phyloP scores from a whole-genome alignment of 1,139 yeast genomes.

The Pichia sp. region DNA sequence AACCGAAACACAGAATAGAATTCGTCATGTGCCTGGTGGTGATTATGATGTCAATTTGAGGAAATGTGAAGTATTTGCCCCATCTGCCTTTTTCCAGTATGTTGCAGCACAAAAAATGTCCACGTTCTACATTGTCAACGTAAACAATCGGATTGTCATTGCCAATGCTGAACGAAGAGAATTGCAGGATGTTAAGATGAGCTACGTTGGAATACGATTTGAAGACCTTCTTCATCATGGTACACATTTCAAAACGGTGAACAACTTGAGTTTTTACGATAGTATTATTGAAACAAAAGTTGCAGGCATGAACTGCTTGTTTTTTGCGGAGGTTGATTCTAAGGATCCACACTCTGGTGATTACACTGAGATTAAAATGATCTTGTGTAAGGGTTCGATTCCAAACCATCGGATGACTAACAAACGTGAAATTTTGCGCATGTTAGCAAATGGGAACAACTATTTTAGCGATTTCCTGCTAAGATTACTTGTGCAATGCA shows the following conservation, averaged over 20 bases:
- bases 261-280: slow-evolving; percentile 10
- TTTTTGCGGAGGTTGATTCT: slow-evolving; percentile 15
- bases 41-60: too few relatives aligned
- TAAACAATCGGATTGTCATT: slow-evolving; percentile 5
- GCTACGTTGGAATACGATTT: slow-evolving; percentile 17
- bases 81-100: slow-evolving; percentile 14
- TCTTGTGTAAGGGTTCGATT: slow-evolving; percentile 7
- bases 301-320: slow-evolving; percentile 6
- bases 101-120: slow-evolving; percentile 5
- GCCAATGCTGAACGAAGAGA: slow-evolving; percentile 12
- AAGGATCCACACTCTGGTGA: neutral
- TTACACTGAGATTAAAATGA: slow-evolving; percentile 15
- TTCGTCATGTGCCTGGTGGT: too few relatives aligned
- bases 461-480: slow-evolving; percentile 9
- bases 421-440: slow-evolving; percentile 4
- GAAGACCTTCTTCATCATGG: slow-evolving; percentile 15
- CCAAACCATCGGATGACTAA: slow-evolving; percentile 4
- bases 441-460: slow-evolving; percentile 7
- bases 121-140: slow-evolving; percentile 8
- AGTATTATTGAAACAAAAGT: slow-evolving; percentile 5
- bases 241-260: slow-evolving; percentile 1
- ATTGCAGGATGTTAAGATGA: slow-evolving; percentile 11
- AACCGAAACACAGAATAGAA: too few relatives aligned
- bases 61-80: slow-evolving; percentile 9
- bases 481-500: slow-evolving; percentile 11